Evolutionary conservation across 2,329 filamentous ascomycete species (phyloP), one percentile per base, ranked within the genome.

Genomic region (Colletotrichum tofieldiae): DNA sequence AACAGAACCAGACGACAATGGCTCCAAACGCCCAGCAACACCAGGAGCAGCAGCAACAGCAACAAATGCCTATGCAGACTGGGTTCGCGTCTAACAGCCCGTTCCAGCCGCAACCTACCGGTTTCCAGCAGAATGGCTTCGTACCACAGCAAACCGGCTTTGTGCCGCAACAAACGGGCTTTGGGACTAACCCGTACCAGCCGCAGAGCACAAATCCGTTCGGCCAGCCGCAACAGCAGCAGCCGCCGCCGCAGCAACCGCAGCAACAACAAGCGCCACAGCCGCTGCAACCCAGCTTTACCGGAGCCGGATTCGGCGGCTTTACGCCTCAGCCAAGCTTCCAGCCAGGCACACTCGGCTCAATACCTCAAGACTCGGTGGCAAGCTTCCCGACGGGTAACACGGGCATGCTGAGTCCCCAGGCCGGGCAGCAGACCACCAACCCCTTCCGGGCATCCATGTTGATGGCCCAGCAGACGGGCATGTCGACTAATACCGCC

Each of bases 381-480:
- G 83, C 87, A 8, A 83, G 79, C 62, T 90, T 90, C 81, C 84
- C 88, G 78, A 84, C 80, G 12, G 82, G 82, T 16, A 77, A 86
- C 84, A 77, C 85, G 77, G 78, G 80, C 75, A 76, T 85, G 80
- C 79, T 84, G 73, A 75, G 70, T 35, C 82, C 78, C 62, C 78
- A 86, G 74, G 82, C 85, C 81, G 77, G 85, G 81, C 88, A 87
- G 79, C 89, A 91, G 77, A 91, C 86, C 29, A 98, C 95, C 9
- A 99, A 99, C 79, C 96, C 96, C 0, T 99, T 99, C 89, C 90
- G 96, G 52, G 93, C 95, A 79, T 98, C 96, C 1, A 96, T 96
- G 91, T 86, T 98, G 84, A 87, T 88, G 85, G 84, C 80, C 72
- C 86, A 88, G 78, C 85, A 86, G 76, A 90, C 90, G 9, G 88